Base-by-base conservation (phyloP, 164 flowering plant genomes). In the Umbilicus rupestris region DNA sequence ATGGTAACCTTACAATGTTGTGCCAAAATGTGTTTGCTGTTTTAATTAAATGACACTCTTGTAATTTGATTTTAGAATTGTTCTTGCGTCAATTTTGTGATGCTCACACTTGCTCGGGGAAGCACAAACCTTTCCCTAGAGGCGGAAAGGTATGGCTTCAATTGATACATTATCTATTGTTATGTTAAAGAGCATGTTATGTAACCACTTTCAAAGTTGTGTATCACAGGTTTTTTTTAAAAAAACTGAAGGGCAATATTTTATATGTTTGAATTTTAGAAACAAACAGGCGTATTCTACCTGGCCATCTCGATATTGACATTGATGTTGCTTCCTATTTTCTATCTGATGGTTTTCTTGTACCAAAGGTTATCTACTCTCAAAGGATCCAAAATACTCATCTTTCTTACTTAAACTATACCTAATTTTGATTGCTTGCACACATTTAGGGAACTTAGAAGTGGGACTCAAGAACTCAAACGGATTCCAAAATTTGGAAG, bases 61-160 rank as follows among this genome's bases (percentile, higher is more conserved):
- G 16, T 45, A 29, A 5, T 72, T 69, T 70, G 46, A 60, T 74
- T 55, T 77, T 67, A 94, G 99, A 94, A 50, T 76, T 89, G 67
- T 94, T 94, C 79, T 69, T 94, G 80, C 90, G 76, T 68, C 99
- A 94, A 77, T 94, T 94, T 62, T 94, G 99, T 70, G 95, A 88
- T 78, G 89, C 94, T 62, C 99, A 91, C 72, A 82, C 88, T 63
- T 94, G 96, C 80, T 74, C 82, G 0, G 84, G 83, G 67, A 76
- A 79, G 69, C 74, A 12, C 39, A 83, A 88, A 74, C 92, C 86
- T 14, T 94, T 94, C 66, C 55, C 93, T 35, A 84, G 83, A 76
- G 96, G 97, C 47, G 84, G 87, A 73, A 82, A 65, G 85, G 97
- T 93, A 80, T 74, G 74, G 24, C 33, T 63, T 63, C 26, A 20